Conservation (phyloP, 164 flowering plant species). For the Aristolochia fimbriata region DNA sequence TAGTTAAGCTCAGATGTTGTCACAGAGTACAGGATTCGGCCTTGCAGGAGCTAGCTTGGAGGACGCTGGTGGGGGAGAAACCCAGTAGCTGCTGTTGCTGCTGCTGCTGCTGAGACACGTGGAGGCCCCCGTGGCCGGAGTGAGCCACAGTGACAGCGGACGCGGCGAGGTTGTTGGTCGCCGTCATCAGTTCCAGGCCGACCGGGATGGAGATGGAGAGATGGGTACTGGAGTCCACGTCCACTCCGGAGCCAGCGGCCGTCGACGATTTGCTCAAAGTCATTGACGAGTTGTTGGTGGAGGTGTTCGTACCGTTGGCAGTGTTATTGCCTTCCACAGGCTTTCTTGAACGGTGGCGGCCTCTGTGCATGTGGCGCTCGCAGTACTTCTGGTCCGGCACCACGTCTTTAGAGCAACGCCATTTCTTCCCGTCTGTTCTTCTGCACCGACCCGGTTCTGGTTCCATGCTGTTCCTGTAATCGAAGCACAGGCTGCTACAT, state of each 20-base stretch:
- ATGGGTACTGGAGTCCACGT: slow-evolving; percentile 12
- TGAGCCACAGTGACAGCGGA: not conserved
- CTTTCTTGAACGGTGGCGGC: slow-evolving; percentile 82
- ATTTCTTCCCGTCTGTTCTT: slow-evolving; percentile 59
- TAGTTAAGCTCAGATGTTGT: not conserved
- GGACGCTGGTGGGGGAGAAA: slow-evolving; percentile 31
- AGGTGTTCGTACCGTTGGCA: too few species aligned
- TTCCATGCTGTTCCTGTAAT: slow-evolving; percentile 27
- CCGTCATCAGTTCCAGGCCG: slow-evolving; percentile 14
- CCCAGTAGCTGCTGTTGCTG: not conserved
- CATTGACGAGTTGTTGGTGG: not conserved
- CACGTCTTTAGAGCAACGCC: slow-evolving; percentile 35
- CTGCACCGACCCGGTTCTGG: slow-evolving; percentile 55
- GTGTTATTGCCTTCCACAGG: slow-evolving; percentile 46
- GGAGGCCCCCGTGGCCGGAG: too few species aligned
- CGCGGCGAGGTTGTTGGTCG: not conserved
- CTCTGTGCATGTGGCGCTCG: slow-evolving; percentile 56
- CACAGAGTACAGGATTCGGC: slow-evolving; percentile 9
- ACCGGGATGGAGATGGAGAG: slow-evolving; percentile 13
- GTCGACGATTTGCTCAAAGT: not conserved
- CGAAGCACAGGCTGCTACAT: slow-evolving; percentile 17
- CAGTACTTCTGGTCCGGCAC: slow-evolving; percentile 46
- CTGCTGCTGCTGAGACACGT: not conserved
- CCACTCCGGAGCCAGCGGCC: too few species aligned
- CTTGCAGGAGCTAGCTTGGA: slow-evolving; percentile 19